Percentiles rank a stretch among this genome's conserved stretches.
Conservation (phyloP, 1,284 basidiomycete genomes). For the Chondrostereum purpureum region DNA sequence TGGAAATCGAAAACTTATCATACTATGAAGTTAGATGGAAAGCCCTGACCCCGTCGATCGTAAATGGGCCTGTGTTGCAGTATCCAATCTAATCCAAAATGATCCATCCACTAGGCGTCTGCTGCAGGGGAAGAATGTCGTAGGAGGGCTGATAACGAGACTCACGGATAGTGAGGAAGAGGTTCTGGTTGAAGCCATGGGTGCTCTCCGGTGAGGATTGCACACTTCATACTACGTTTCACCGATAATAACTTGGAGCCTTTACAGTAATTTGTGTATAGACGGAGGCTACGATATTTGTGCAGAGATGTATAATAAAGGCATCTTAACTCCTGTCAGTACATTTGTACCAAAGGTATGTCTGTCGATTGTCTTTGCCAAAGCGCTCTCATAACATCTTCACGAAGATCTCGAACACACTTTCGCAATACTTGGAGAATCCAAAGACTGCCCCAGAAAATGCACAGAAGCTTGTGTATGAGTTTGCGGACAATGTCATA, state of each 20-base stretch:
- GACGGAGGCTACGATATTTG: constrained; percentile 92
- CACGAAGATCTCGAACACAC: constrained; percentile 64
- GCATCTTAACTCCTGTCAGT: constrained; percentile 71
- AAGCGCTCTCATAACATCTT: constrained; percentile 2
- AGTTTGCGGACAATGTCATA: constrained; percentile 86
- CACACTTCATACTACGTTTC: no score
- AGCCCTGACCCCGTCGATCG: constrained; percentile 72
- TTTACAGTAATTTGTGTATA: constrained; percentile 81
- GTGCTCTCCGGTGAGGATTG: constrained; percentile 64
- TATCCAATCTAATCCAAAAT: constrained; percentile 81
- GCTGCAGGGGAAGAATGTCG: constrained; percentile 86
- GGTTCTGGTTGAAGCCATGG: constrained; percentile 80
- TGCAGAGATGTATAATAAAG: constrained; percentile 96
- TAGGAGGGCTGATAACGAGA: constrained; percentile 78
- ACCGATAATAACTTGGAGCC: neutral
- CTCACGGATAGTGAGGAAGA: constrained; percentile 83
- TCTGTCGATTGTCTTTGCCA: constrained; percentile 6
- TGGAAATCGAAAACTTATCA: constrained; percentile 7
- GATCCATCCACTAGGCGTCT: constrained; percentile 83
- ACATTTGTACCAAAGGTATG: constrained; percentile 70
- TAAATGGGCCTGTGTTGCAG: constrained; percentile 90
- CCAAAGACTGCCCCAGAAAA: constrained; percentile 58
- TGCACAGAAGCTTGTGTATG: constrained; percentile 71
- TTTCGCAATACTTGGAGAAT: constrained; percentile 62
- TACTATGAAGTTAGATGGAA: constrained; percentile 49